phyloP scores from a whole-genome alignment of 495 filamentous ascomycete genomes.

The Geoglossum glabrum region DNA sequence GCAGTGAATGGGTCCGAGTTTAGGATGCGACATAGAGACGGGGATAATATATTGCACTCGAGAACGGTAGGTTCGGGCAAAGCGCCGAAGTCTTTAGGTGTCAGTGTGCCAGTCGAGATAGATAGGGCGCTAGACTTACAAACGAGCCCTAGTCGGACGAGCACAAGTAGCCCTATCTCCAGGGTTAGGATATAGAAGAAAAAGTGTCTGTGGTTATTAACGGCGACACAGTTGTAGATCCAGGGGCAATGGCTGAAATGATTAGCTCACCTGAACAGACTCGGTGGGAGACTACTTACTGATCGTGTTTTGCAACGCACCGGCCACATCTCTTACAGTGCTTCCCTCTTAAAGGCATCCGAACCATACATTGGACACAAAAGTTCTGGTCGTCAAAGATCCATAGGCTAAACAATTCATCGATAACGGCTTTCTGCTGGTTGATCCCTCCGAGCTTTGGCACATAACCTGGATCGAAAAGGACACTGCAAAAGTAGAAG shows the following conservation, averaged over 20 bases:
- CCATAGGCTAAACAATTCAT: constrained; percentile 61
- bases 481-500: constrained; percentile 74
- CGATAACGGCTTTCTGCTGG: constrained; percentile 71
- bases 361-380: constrained; percentile 81
- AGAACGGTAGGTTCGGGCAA: constrained; percentile 25
- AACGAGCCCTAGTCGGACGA: constrained; percentile 17
- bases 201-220: constrained; percentile 92
- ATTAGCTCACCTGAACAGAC: background rate
- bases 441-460: constrained; percentile 75
- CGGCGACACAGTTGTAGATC: constrained; percentile 88
- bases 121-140: constrained; percentile 1
- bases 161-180: constrained; percentile 50
- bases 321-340: constrained; percentile 81
- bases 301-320: constrained; percentile 91
- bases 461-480: constrained; percentile 81
- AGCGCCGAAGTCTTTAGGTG: constrained; percentile 21
- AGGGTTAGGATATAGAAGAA: constrained; percentile 67
- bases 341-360: constrained; percentile 80
- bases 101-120: background rate
- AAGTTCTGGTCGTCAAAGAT: constrained; percentile 91
- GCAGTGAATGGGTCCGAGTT: constrained; percentile 70
- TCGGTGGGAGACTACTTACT: constrained; percentile 41
- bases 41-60: constrained; percentile 58
- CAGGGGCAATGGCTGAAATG: constrained; percentile 73
- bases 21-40: constrained; percentile 47